Conservation (phyloP, 352 stramenopile genomes). For the Globisporangium carolinianum region DNA sequence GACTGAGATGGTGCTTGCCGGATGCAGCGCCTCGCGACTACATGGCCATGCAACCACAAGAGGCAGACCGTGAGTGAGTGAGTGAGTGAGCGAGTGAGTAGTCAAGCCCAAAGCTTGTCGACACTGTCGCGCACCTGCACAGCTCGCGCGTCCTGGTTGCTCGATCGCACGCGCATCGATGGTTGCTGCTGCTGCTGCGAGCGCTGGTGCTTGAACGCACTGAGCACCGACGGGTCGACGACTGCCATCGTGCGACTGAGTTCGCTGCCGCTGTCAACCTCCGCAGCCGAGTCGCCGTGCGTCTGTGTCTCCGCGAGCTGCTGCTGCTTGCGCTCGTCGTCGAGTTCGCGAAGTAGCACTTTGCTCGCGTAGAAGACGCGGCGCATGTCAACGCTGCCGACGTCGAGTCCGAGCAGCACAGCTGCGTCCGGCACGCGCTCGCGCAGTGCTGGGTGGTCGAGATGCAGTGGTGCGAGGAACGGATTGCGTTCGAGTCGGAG, state of each 20-base stretch:
- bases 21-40: neutral
- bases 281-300: neutral
- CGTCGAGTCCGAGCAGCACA: conserved; percentile 26
- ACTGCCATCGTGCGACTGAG: neutral
- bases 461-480: conserved; percentile 46
- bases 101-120: neutral
- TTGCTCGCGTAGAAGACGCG: conserved; percentile 48
- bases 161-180: conserved; percentile 31
- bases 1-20: neutral
- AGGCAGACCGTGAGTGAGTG: too few relatives aligned
- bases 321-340: conserved; percentile 13
- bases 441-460: conserved; percentile 45
- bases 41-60: neutral
- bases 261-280: neutral
- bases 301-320: neutral
- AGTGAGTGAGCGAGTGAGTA: too few relatives aligned
- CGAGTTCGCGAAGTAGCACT: conserved; percentile 35
- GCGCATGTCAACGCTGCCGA: conserved; percentile 50
- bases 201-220: conserved; percentile 11
- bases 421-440: conserved; percentile 19
- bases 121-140: conserved; percentile 1
- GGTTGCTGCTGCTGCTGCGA: conserved; percentile 1
- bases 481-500: conserved; percentile 60
- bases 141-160: conserved; percentile 23
- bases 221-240: conserved; percentile 4